Conservation (phyloP, 305 asterid species). For the Solanum aculeatissimum region DNA sequence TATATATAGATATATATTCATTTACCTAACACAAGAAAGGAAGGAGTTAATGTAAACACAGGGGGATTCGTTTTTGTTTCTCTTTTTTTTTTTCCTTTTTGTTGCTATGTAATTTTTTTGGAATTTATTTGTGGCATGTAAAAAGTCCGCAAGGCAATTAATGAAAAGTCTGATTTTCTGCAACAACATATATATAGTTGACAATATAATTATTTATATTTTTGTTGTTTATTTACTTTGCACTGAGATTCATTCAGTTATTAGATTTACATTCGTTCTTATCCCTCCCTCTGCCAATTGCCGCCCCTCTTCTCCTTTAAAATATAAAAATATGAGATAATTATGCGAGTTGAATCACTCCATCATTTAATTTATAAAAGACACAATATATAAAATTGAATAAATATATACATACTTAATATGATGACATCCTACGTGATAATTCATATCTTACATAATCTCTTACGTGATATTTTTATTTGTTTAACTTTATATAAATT, state of each 20-base stretch:
- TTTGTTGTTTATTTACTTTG: not conserved
- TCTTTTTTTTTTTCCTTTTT: not conserved
- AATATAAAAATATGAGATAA: not conserved
- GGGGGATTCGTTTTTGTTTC: conserved; percentile 2
- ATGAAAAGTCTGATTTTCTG: conserved; percentile 15
- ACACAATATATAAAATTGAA: no score
- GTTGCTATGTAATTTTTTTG: not conserved
- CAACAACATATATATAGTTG: not conserved
- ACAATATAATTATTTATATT: not conserved
- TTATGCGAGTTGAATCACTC: fast-evolving
- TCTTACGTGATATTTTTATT: no score
- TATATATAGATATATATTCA: conserved; percentile 15
- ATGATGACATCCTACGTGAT: no score
- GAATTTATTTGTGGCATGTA: conserved; percentile 14
- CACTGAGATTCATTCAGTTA: not conserved
- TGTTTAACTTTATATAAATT: no score
- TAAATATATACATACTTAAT: no score
- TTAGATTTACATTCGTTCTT: not conserved
- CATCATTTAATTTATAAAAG: not conserved
- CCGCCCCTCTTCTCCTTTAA: not conserved
- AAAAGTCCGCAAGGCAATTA: conserved; percentile 74
- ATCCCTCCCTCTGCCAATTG: not conserved
- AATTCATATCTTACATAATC: no score
- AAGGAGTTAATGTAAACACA: conserved; percentile 9
- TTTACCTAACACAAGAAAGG: conserved; percentile 7